phyloP scores from a whole-genome alignment of 2,329 filamentous ascomycete species.

The Tolypocladium pustulatum region DNA sequence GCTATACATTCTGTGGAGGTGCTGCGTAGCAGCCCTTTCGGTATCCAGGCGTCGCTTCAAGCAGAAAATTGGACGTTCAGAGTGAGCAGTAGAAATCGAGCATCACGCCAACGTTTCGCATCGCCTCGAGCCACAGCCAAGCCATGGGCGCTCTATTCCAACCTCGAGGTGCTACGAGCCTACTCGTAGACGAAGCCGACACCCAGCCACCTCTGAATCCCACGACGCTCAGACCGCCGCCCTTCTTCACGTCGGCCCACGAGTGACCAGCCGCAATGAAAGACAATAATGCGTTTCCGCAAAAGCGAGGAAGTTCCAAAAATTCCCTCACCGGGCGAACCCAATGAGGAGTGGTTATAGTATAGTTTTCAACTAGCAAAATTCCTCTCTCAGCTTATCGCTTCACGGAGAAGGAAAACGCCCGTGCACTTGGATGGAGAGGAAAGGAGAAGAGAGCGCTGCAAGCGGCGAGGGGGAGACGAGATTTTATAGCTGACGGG shows the following conservation, averaged over 20 bases:
- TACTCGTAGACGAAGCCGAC: neutral
- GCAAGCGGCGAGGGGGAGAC: constrained; percentile 13
- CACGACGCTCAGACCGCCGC: neutral
- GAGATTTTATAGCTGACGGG: constrained; percentile 21
- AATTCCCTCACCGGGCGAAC: constrained; percentile 60
- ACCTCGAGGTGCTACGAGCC: neutral
- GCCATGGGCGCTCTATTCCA: neutral
- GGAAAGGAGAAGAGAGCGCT: constrained; percentile 30
- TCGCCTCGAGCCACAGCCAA: neutral
- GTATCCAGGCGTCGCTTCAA: neutral
- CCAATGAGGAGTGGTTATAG: constrained; percentile 58
- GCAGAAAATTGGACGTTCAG: neutral
- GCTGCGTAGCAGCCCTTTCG: neutral
- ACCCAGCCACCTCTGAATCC: neutral
- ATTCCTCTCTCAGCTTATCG: constrained; percentile 67
- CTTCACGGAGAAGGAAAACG: constrained; percentile 51
- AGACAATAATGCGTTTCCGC: constrained; percentile 19
- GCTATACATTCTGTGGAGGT: neutral
- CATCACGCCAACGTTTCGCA: neutral
- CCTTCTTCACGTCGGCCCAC: constrained; percentile 30
- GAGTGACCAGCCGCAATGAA: constrained; percentile 28
- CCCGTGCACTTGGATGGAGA: constrained; percentile 55
- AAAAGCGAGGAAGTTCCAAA: constrained; percentile 47
- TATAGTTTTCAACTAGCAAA: constrained; percentile 86
- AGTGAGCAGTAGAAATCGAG: neutral